Evolutionary conservation across 208 protist genomes (phyloP).

Genomic region (Kentomonas sorsogonicus): DNA sequence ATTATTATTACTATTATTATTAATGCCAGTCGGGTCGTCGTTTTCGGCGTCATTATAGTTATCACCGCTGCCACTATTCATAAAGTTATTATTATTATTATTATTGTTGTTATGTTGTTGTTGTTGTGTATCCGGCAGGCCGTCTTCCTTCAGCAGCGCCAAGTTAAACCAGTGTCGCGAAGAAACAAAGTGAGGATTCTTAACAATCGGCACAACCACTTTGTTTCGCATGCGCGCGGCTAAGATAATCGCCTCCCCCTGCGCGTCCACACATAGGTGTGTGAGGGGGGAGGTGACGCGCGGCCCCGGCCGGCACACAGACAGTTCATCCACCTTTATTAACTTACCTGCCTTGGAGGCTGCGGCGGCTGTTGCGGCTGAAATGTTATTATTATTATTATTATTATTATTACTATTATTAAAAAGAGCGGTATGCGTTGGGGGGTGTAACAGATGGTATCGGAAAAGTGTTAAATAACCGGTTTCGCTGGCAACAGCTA

Average conservation of each 20-base stretch:
- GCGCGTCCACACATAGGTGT: too few relatives aligned
- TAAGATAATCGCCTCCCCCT: too few relatives aligned
- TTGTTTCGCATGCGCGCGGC: too few relatives aligned
- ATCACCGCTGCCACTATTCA: slow-evolving; percentile 47
- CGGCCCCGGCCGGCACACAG: too few relatives aligned
- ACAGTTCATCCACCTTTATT: too few relatives aligned
- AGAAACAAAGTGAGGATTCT: too few relatives aligned
- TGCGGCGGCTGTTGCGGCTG: slow-evolving; percentile 60
- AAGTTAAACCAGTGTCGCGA: slow-evolving; percentile 4
- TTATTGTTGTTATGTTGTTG: too few relatives aligned
- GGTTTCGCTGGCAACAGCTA: slow-evolving; percentile 93
- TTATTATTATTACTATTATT: slow-evolving; percentile 7
- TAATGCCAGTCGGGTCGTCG: slow-evolving; percentile 49
- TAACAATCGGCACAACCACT: too few relatives aligned
- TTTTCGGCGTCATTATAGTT: slow-evolving; percentile 60
- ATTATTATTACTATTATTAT: slow-evolving; percentile 4
- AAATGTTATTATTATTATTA: not conserved
- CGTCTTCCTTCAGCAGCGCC: not conserved
- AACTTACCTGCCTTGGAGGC: too few relatives aligned
- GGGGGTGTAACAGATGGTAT: slow-evolving; percentile 79
- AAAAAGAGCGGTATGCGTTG: slow-evolving; percentile 12
- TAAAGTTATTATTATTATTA: slow-evolving; percentile 66
- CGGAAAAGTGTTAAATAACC: slow-evolving; percentile 94
- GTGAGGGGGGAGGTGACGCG: slow-evolving; percentile 94
- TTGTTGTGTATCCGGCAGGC: too few relatives aligned